Evolutionary conservation across 1,139 yeast species (phyloP), one percentile per base, ranked within the genome.

Genomic region (Yamadazyma triangularis): DNA sequence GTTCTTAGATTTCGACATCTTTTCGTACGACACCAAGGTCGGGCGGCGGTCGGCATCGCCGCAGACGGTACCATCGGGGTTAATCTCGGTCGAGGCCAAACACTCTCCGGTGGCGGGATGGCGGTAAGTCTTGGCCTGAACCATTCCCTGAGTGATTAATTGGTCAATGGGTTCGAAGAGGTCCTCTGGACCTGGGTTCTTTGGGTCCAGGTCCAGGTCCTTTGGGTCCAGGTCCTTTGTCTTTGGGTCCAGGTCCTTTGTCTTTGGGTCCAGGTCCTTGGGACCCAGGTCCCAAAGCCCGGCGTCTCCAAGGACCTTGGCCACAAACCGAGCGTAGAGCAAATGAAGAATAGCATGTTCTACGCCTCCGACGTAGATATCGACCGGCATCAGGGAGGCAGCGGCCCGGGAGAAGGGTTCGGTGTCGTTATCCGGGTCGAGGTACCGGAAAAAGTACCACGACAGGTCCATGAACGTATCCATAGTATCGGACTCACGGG

Each of bases 401-500:
- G 54, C 58, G 3, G 64, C 64, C 29, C 51, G 51, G 25, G 58
- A 60, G 46, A 91, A 85, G 1, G 87, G 81, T 27, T 44, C 41
- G 0, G 48, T 30, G 0, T 50, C 41, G 51, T 91, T 91, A 19
- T 78, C 56, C 0, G 95, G 64, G 51, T 91, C 98, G 9, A 81
- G 59, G 48, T 77, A 89, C 36, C 98, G 72, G 62, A 91, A 81
- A 53, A 76, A 85, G 54, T 91, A 91, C 98, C 98, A 91, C 2
- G 97, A 87, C 9, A 95, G 85, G 56, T 91, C 98, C 79, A 91
- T 89, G 47, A 91, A 91, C 0, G 98, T 91, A 50, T 91, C 98
- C 98, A 91, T 91, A 0, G 98, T 91, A 50, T 91, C 98, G 0
- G 97, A 87, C 41, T 91, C 98, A 42, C 98, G 73, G 34, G 70